phyloP scores from a whole-genome alignment of 2,329 filamentous ascomycete species.

The Leptographium flavum region DNA sequence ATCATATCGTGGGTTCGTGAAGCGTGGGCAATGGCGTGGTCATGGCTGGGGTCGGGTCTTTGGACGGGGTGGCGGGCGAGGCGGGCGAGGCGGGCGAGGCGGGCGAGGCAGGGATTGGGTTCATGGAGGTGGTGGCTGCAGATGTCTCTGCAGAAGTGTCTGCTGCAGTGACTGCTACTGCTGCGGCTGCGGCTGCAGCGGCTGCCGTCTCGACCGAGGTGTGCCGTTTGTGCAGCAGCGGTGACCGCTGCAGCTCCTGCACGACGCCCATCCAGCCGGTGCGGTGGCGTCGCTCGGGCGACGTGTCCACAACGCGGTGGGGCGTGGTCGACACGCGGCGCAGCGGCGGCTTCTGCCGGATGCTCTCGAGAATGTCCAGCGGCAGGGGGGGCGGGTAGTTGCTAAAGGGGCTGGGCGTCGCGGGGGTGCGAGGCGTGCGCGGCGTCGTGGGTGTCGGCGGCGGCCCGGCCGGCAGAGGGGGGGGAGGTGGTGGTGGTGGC shows the following conservation, averaged over 20 bases:
- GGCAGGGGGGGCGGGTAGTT: constrained; percentile 19
- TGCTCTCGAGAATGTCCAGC: constrained; percentile 28
- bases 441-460: background rate
- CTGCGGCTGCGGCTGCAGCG: background rate
- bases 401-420: background rate
- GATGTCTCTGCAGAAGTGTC: background rate
- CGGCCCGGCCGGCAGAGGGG: background rate
- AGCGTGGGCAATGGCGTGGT: no score
- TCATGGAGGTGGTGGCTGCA: no score
- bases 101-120: no score
- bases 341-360: constrained; percentile 31
- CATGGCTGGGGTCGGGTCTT: no score
- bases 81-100: no score
- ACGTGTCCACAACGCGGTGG: constrained; percentile 27
- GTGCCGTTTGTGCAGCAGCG: constrained; percentile 45
- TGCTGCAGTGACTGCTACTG: background rate
- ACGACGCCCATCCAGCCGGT: constrained; percentile 50
- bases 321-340: constrained; percentile 34
- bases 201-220: constrained; percentile 38
- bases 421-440: background rate
- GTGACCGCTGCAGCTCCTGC: constrained; percentile 45
- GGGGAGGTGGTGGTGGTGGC: background rate
- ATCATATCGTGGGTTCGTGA: background rate
- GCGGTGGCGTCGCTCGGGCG: constrained; percentile 30
- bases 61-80: no score